Base-by-base conservation (phyloP, 2,329 filamentous ascomycete species). In the Alternaria viburni region DNA sequence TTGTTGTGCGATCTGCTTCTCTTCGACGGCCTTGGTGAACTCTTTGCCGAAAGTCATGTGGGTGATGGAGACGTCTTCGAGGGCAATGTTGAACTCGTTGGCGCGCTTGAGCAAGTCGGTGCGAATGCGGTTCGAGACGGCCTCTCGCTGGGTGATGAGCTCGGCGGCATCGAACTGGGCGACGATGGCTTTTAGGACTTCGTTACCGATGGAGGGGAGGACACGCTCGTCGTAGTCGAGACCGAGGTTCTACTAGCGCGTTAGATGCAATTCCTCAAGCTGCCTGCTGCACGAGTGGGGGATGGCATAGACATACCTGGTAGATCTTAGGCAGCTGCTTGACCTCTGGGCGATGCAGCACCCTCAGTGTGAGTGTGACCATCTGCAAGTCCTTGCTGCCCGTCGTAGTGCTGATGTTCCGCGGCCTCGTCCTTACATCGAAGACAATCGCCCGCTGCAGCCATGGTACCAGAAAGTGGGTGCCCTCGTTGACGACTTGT, bases 11-110 rank as follows among this genome's bases (percentile, higher is more conserved):
- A 99, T 99, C 87, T 99, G 96, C 90, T 99, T 99, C 89, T 99
- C 96, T 86, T 99, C 96, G 76, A 99, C 96, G 69, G 96, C 96
- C 82, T 93, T 92, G 65, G 96, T 99, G 87, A 99, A 99, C 83
- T 99, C 96, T 82, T 95, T 95, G 74, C 96, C 96, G 80, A 99
- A 99, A 57, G 96, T 99, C 96, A 99, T 99, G 87, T 99, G 96
- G 66, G 96, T 99, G 83, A 99, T 99, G 79, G 93, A 97, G 64
- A 99, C 96, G 79, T 99, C 96, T 84, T 99, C 96, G 57, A 99
- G 92, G 26, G 93, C 93, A 79, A 99, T 99, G 87, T 99, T 97
- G 89, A 99, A 99, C 83, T 99, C 96, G 77, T 90, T 85, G 51
- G 96, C 96, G 76, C 96, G 94, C 85, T 91, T 93, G 79, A 96